Conservation (phyloP, 2,329 filamentous ascomycete genomes). For the Botrytis cinerea region DNA sequence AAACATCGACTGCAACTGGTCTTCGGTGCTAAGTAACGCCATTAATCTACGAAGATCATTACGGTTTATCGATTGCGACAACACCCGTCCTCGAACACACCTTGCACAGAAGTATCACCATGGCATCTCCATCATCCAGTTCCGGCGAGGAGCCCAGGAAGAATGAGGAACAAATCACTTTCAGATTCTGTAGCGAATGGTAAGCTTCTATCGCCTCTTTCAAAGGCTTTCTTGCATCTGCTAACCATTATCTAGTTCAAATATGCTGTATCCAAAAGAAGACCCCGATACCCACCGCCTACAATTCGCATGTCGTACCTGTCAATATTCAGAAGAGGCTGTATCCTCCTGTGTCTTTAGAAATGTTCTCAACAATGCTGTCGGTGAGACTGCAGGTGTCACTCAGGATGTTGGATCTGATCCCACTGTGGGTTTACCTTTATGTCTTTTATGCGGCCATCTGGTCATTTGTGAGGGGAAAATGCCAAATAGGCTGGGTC, state of each 20-base stretch:
- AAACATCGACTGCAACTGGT: neutral
- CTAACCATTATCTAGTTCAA: slow-evolving; percentile 62
- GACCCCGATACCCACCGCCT: slow-evolving; percentile 80
- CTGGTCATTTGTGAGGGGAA: slow-evolving; percentile 46
- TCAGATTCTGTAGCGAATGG: slow-evolving; percentile 98
- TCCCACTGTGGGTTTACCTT: slow-evolving; percentile 84
- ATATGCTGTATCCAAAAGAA: slow-evolving; percentile 97
- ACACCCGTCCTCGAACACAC: neutral
- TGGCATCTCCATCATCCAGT: slow-evolving; percentile 61
- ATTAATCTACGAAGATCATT: neutral
- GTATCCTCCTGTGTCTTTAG: slow-evolving; percentile 91
- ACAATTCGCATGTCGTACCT: slow-evolving; percentile 94
- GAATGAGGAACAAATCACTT: slow-evolving; percentile 80
- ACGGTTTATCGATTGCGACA: neutral
- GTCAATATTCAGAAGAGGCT: slow-evolving; percentile 85
- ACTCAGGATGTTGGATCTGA: slow-evolving; percentile 96
- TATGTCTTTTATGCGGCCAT: slow-evolving; percentile 52
- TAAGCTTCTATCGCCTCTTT: slow-evolving; percentile 43
- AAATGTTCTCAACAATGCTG: slow-evolving; percentile 86
- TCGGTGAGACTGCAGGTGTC: slow-evolving; percentile 94
- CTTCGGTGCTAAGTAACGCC: neutral
- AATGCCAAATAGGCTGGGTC: neutral
- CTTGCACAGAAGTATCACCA: slow-evolving; percentile 37
- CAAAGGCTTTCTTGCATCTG: slow-evolving; percentile 26
- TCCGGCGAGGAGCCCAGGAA: slow-evolving; percentile 48